Conservation (phyloP, 169 alveolate genomes). For the Plasmodium knowlesi region DNA sequence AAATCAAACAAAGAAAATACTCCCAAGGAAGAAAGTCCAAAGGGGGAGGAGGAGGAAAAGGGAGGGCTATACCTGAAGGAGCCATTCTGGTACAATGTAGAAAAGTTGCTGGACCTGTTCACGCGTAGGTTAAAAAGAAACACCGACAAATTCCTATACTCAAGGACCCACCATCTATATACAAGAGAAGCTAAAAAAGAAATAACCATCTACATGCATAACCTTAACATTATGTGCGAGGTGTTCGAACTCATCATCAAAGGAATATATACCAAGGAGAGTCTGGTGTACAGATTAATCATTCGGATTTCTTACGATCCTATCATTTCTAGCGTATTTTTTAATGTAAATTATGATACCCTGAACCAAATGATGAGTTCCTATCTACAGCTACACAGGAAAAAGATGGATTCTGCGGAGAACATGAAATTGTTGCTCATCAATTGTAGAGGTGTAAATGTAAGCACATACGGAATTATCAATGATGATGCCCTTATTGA, state of each 20-base stretch:
- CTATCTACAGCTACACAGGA: constrained; percentile 13
- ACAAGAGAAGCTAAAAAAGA: constrained; percentile 25
- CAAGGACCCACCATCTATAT: constrained; percentile 1
- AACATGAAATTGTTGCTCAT: constrained; percentile 5
- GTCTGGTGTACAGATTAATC: background rate
- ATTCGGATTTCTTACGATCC: constrained; percentile 29
- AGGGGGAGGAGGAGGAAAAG: background rate
- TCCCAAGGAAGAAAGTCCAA: background rate
- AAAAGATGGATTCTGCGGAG: background rate
- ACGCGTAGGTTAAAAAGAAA: constrained; percentile 3
- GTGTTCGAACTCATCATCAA: constrained; percentile 42
- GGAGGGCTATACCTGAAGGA: background rate
- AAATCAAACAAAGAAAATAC: background rate
- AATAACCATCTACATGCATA: constrained; percentile 6
- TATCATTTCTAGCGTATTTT: constrained; percentile 21
- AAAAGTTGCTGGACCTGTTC: background rate
- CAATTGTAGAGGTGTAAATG: background rate
- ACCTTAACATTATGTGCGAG: constrained; percentile 37
- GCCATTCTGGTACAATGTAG: constrained; percentile 6
- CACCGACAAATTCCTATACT: background rate
- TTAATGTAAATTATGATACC: constrained; percentile 7
- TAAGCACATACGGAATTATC: background rate
- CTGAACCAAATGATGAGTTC: background rate
- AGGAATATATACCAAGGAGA: constrained; percentile 42
- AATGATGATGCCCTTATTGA: constrained; percentile 74